These are phyloP conservation scores for Trichoderma gamsii DNA, from an alignment of 495 filamentous ascomycete species.

Conservation along the genomic window DNA sequence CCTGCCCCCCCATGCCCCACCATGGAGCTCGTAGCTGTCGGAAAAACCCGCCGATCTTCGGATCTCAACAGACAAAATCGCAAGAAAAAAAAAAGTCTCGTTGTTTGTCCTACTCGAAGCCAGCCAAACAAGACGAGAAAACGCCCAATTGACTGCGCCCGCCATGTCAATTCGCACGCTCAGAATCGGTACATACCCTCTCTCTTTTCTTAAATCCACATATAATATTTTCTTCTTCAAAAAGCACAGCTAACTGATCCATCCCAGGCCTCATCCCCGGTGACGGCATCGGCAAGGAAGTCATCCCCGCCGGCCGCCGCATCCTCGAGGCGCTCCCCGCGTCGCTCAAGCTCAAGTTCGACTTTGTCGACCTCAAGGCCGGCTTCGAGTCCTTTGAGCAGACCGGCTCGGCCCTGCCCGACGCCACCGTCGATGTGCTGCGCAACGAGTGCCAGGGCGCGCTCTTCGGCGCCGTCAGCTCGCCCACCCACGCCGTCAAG, in stretches of 20 bases:
- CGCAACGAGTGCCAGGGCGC: slow-evolving; percentile 90
- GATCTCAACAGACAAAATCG: neutral
- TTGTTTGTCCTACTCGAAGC: too few relatives aligned
- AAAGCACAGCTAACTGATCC: slow-evolving; percentile 15
- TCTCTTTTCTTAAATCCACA: too few relatives aligned
- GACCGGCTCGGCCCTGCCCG: slow-evolving; percentile 80
- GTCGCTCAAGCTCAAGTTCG: slow-evolving; percentile 82
- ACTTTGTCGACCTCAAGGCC: slow-evolving; percentile 84
- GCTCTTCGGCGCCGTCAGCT: slow-evolving; percentile 93
- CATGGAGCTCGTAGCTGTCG: neutral
- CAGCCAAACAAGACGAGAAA: neutral
- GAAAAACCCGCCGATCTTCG: slow-evolving; percentile 8
- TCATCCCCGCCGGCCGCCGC: slow-evolving; percentile 89
- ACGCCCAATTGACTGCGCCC: neutral
- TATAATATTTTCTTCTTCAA: neutral
- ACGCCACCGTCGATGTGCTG: slow-evolving; percentile 78
- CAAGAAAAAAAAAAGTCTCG: neutral
- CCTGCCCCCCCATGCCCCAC: neutral
- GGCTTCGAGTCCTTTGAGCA: slow-evolving; percentile 89
- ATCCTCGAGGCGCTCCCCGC: slow-evolving; percentile 84
- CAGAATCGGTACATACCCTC: slow-evolving; percentile 2
- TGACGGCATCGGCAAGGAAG: slow-evolving; percentile 96
- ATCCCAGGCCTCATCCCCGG: slow-evolving; percentile 84
- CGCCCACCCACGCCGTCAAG: slow-evolving; percentile 77
- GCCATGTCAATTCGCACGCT: slow-evolving; percentile 14